A percentile compares a stretch with the other conserved stretches of the same genome.
Conservation (phyloP, 2,329 filamentous ascomycete species). For the Colletotrichum zoysiae region DNA sequence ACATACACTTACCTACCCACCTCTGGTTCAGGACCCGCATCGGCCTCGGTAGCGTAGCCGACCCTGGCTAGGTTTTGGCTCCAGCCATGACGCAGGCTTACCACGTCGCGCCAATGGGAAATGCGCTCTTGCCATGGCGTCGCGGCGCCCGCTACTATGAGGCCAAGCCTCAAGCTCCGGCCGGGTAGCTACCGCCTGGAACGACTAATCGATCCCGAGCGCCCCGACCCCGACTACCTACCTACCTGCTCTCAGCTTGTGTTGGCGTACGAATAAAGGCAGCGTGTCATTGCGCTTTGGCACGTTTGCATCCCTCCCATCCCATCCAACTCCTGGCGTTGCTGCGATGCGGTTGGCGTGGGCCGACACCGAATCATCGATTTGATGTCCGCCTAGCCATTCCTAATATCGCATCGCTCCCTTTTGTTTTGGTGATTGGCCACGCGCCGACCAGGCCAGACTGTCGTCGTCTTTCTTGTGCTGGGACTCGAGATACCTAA, state of each 20-base stretch:
- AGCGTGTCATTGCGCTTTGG: slow-evolving; percentile 5
- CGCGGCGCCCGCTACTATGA: slow-evolving; percentile 4
- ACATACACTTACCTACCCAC: neutral
- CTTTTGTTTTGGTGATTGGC: neutral
- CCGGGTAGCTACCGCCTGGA: slow-evolving; percentile 32
- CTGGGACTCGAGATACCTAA: slow-evolving; percentile 9
- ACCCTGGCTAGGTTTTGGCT: neutral
- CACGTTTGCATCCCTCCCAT: neutral
- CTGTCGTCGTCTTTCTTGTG: neutral
- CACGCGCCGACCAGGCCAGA: neutral
- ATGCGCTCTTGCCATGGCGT: neutral
- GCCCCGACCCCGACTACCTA: slow-evolving; percentile 26
- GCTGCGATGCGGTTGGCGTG: slow-evolving; percentile 1
- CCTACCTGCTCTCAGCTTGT: slow-evolving; percentile 1
- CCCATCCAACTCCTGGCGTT: slow-evolving; percentile 7
- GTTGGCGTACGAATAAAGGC: neutral
- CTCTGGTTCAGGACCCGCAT: slow-evolving; percentile 10
- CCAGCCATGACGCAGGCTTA: slow-evolving; percentile 31
- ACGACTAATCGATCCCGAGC: slow-evolving; percentile 24
- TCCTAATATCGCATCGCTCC: neutral
- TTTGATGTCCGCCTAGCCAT: neutral
- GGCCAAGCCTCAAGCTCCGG: slow-evolving; percentile 31
- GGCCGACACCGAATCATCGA: neutral
- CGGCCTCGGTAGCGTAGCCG: slow-evolving; percentile 31
- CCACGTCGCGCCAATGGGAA: slow-evolving; percentile 7